These are phyloP conservation scores for Ceratocystis eucalypticola DNA, from an alignment of 2,329 filamentous ascomycete species.

Conservation along the genomic window DNA sequence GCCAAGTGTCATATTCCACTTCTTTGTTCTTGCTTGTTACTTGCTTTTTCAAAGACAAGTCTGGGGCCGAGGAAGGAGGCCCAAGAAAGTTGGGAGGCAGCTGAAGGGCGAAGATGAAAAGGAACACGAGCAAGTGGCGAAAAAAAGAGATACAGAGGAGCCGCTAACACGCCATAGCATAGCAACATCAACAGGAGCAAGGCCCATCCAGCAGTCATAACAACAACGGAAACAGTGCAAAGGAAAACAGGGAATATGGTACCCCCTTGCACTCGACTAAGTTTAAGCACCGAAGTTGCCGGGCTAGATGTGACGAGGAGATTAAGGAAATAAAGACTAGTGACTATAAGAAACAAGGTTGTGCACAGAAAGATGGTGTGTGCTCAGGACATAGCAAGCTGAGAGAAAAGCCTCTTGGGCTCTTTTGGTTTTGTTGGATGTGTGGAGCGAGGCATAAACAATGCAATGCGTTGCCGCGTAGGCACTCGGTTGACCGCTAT, in stretches of 20 bases:
- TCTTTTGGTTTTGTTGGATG: background rate
- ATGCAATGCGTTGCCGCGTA: background rate
- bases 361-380: background rate
- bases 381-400: background rate
- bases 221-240: background rate
- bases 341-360: background rate
- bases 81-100: background rate
- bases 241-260: background rate
- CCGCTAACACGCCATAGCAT: background rate
- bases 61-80: no score
- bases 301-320: background rate
- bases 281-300: constrained; percentile 1
- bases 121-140: background rate
- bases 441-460: background rate
- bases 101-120: background rate
- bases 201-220: background rate
- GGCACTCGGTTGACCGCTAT: background rate
- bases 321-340: background rate
- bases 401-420: background rate
- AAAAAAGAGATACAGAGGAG: background rate
- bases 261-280: background rate
- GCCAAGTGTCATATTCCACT: no score
- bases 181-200: background rate
- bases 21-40: no score
- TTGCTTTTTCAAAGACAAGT: no score